Base-by-base conservation (phyloP, 345 rosid species). In the Eutrema japonicum region DNA sequence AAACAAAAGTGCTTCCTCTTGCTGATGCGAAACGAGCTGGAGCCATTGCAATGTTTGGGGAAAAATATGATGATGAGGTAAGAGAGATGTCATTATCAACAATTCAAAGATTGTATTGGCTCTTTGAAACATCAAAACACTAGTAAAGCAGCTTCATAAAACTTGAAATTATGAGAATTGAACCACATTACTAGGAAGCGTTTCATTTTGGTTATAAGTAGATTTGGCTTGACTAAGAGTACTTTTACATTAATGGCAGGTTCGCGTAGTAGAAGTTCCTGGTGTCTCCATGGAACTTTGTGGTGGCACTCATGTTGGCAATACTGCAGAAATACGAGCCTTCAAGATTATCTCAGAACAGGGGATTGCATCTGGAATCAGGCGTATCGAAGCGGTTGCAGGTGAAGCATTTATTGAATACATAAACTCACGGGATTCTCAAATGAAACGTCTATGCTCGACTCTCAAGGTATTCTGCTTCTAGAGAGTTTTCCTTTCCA, bases 221-320 rank as follows among this genome's bases (percentile, higher is more conserved):
- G 75, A 47, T 54, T 32, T 71, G 46, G 71, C 35, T 50, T 56
- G 68, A 48, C 67, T 47, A 4, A 49, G 26, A 71, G 10, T 22
- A 41, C 33, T 35, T 7, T 50, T 33, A 30, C 54, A 52, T 51
- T 16, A 16, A 58, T 59, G 13, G 50, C 78, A 94, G 98, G 98
- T 94, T 35, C 92, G 98, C 59, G 96, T 94, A n/a, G 92, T 94
- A 29, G 96, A 94, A 81, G 98, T 94, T 78, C 97, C 97, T 10
- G 98, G 97, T 71, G 92, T 94, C 62, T 94, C 98, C 33, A 88
- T 94, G 96, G 98, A 94, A 82, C 96, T 94, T 68, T 91, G 98
- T 77, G 97, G 97, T 77, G 98, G 98, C 76, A 94, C 98, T 50
- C 98, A 89, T 80, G 98, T 94, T 64, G 75, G 78, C 75, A 91